A percentile compares a stretch with the other conserved stretches of the same genome.
These are phyloP conservation scores for Talaromyces nanjingensis DNA, from an alignment of 495 filamentous ascomycete species.

Conservation along the genomic window DNA sequence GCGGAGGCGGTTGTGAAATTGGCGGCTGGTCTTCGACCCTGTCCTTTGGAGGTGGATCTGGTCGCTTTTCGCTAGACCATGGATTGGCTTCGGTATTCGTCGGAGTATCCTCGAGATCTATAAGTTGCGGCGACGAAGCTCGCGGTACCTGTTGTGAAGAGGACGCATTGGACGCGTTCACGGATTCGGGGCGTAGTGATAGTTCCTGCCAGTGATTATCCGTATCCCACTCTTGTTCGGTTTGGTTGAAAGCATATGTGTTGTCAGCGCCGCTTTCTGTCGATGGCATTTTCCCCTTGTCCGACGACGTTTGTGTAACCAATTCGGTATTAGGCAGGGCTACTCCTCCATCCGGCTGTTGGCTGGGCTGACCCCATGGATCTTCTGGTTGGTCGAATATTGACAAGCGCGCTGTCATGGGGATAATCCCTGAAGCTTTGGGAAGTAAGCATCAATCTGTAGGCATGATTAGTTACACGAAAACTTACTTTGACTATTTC, in stretches of 20 bases:
- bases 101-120: slow-evolving; percentile 26
- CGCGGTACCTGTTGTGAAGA: slow-evolving; percentile 12
- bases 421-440: slow-evolving; percentile 37
- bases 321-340: background rate
- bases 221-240: background rate
- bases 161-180: background rate
- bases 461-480: background rate
- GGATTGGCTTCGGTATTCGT: slow-evolving; percentile 1
- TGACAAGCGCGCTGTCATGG: slow-evolving; percentile 40
- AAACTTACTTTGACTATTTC: slow-evolving; percentile 10
- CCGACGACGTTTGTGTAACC: background rate
- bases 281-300: background rate
- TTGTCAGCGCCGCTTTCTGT: background rate
- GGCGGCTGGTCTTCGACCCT: background rate
- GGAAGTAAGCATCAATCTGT: slow-evolving; percentile 1
- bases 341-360: background rate
- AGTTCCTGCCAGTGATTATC: slow-evolving; percentile 8
- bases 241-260: background rate
- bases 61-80: slow-evolving; percentile 9
- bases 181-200: background rate
- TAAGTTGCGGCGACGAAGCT: slow-evolving; percentile 31
- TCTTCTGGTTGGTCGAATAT: slow-evolving; percentile 28
- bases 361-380: slow-evolving; percentile 15
- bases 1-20: background rate
- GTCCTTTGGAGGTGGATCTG: background rate